These are phyloP conservation scores for Astrephomene gubernaculifera DNA, from an alignment of 139 green algal species.

Conservation along the genomic window DNA sequence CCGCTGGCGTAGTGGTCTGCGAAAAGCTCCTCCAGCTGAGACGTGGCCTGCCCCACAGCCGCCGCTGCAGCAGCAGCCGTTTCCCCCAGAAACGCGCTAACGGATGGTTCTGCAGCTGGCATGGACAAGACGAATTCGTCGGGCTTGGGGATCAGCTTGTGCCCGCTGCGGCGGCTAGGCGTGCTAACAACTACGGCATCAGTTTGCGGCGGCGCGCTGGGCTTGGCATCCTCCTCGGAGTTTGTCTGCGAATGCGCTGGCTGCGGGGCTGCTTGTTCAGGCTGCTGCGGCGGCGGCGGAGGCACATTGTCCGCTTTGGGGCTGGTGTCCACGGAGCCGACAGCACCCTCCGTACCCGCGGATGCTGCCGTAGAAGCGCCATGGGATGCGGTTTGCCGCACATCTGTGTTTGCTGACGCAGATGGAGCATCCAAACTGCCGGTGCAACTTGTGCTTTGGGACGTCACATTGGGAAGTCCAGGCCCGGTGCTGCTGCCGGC, in stretches of 20 bases:
- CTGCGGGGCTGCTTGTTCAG: neutral
- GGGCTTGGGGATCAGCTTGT: conserved; percentile 35
- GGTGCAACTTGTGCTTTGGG: neutral
- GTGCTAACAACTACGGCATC: too few species aligned
- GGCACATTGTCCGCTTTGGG: neutral
- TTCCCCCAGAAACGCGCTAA: neutral
- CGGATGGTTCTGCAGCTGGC: neutral
- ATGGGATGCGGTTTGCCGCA: too few species aligned
- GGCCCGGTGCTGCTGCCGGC: neutral
- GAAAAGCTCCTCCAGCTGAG: conserved; percentile 1
- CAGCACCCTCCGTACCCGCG: neutral
- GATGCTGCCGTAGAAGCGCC: neutral
- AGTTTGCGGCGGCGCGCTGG: too few species aligned
- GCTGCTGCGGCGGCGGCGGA: neutral
- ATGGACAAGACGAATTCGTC: conserved; percentile 42
- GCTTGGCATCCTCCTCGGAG: neutral
- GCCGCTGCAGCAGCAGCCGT: neutral
- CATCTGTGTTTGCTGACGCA: neutral
- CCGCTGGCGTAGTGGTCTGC: neutral
- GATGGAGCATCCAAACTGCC: neutral
- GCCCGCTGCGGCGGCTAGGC: too few species aligned
- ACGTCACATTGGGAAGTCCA: neutral
- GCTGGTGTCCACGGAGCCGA: neutral
- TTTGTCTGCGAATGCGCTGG: neutral
- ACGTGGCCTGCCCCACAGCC: neutral